These are phyloP conservation scores for Solanum phureja DNA, from an alignment of 257 asterid species.

Conservation along the genomic window DNA sequence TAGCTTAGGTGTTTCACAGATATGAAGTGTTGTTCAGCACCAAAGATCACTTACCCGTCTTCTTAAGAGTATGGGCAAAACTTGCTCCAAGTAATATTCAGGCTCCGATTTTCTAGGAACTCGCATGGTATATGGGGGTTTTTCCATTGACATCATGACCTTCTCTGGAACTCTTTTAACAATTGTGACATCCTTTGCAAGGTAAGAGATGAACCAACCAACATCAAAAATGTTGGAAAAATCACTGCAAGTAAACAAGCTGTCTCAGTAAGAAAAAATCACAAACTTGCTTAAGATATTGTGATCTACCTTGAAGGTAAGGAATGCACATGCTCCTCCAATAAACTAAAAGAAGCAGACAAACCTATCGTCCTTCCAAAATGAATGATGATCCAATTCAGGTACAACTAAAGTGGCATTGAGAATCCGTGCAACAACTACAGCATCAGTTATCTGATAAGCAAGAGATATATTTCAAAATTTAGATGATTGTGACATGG, in stretches of 20 bases:
- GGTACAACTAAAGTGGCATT: slow-evolving; percentile 96
- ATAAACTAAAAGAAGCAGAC: slow-evolving; percentile 15
- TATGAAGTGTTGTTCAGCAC: neutral
- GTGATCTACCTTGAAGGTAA: neutral
- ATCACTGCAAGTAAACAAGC: slow-evolving; percentile 58
- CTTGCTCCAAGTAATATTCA: slow-evolving; percentile 93
- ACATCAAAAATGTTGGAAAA: slow-evolving; percentile 80
- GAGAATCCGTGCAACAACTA: slow-evolving; percentile 89
- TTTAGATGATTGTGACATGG: slow-evolving; percentile 5
- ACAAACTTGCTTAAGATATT: neutral
- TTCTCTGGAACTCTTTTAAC: slow-evolving; percentile 90
- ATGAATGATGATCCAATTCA: slow-evolving; percentile 91
- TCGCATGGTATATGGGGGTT: slow-evolving; percentile 98
- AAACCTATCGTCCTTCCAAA: slow-evolving; percentile 96
- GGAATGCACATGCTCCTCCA: neutral
- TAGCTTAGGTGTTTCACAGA: neutral
- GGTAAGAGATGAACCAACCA: slow-evolving; percentile 92
- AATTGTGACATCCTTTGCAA: slow-evolving; percentile 75
- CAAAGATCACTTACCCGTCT: slow-evolving; percentile 68
- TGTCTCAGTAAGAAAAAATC: neutral
- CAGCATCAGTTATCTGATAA: slow-evolving; percentile 95
- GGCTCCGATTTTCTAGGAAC: slow-evolving; percentile 98
- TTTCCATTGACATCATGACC: slow-evolving; percentile 97
- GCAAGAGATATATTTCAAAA: slow-evolving; percentile 9
- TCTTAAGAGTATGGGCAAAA: slow-evolving; percentile 78